Base-by-base conservation (phyloP, 2,329 filamentous ascomycete genomes). In the Fusarium algeriense region DNA sequence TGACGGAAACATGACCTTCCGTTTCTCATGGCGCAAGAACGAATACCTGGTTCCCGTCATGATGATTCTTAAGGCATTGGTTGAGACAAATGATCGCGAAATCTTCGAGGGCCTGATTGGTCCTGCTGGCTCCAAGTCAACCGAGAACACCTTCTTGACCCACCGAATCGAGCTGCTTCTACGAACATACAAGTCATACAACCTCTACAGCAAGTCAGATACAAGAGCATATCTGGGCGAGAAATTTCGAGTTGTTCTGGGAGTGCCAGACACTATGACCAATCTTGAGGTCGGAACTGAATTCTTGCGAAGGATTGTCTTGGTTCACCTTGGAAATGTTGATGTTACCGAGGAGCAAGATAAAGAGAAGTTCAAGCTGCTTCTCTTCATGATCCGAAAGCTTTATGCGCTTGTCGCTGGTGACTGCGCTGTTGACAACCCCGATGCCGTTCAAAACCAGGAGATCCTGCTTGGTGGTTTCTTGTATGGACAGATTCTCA, bases 1-100 rank as follows among this genome's bases (percentile, higher is more conserved):
- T 76, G 96, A 99, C 80, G 96, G 96, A 71, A 98, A 98, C 81
- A 91, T 98, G 76, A 98, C 94, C 1, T 97, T 99, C 83, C 89
- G 96, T 61, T 99, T 99, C 82, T 98, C 95, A 10, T 99, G 95
- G 95, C 89, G 95, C 74, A 99, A 99, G 83, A 94, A 94, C 75
- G 96, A 99, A 81, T 99, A 94, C 78, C 89, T 99, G n/a, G 89
- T 99, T 5, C 96, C 96, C 2, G 93, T 94, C 67, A 91, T 98
- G 88, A 98, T 99, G 95, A 90, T 99, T 37, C 83, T 99, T 71
- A 99, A 98, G 84, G 95, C 96, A 2, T 85, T 99, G 53, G 89
- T 96, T 4, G 95, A 99, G 81, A 99, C 96, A 19, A 99, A 97
- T 79, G 96, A 99, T 78, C 90, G 94, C 62, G 95, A 98, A 79